Evolutionary conservation across 257 asterid species (phyloP).

Genomic region (Linderniella brevidens): DNA sequence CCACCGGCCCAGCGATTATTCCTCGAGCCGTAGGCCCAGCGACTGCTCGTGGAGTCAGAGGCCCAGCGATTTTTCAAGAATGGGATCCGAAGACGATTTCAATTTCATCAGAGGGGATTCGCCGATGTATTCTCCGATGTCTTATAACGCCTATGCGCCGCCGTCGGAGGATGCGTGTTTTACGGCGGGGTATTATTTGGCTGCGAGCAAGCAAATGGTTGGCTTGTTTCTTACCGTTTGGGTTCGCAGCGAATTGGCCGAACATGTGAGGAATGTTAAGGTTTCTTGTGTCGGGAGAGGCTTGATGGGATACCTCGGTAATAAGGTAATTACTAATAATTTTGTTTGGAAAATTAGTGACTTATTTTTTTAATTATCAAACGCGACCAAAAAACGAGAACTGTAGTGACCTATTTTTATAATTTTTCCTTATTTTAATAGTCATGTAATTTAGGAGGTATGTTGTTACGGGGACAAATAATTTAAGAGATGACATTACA

Average conservation of each 20-base stretch:
- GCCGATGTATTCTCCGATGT: constrained; percentile 61
- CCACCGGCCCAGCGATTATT: constrained; percentile 44
- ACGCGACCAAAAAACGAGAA: no score
- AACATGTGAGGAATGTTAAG: constrained; percentile 71
- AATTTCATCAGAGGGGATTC: constrained; percentile 48
- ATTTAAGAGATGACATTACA: no score
- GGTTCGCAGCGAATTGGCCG: constrained; percentile 86
- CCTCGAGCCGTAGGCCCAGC: constrained; percentile 52
- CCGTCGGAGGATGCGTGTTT: constrained; percentile 32
- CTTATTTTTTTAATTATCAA: no score
- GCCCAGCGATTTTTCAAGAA: constrained; percentile 80
- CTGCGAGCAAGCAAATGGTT: constrained; percentile 97
- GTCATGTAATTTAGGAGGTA: no score
- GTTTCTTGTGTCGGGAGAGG: constrained; percentile 95
- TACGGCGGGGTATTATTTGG: constrained; percentile 50
- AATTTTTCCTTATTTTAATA: no score
- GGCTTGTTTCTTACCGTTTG: constrained; percentile 86
- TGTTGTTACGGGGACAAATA: no score
- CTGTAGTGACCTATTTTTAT: no score
- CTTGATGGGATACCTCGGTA: constrained; percentile 95
- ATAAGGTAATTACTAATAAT: constrained; percentile 93
- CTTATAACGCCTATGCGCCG: constrained; percentile 32
- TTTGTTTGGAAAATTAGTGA: no score
- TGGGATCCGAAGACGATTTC: constrained; percentile 89
- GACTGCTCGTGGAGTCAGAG: constrained; percentile 85